Evolutionary conservation across 306 rosid genomes (phyloP), one percentile per base, ranked within the genome.

Genomic region (Dalbergia cochinchinensis): DNA sequence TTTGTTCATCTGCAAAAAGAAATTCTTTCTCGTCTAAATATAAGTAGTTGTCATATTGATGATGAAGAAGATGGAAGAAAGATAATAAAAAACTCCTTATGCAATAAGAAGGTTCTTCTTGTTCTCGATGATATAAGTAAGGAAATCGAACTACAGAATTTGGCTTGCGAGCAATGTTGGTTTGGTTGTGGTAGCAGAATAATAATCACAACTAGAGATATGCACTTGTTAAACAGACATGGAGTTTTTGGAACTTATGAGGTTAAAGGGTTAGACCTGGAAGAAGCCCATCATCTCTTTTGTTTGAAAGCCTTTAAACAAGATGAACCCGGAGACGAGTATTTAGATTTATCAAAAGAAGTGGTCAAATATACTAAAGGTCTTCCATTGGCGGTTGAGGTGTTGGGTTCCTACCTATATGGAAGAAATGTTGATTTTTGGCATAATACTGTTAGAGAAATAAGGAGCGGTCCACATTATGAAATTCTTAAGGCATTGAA

Each of bases 191-290:
- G 77, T 10, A 76, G 77, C n/a, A 59, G 66, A 69, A 55, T 82
- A 33, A 33, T 69, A 10, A 55, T 80, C 5, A 80, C 79, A 31
- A 37, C 74, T 11, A 76, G 80, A 51, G 64, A 76, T 64, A 16
- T 5, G 7, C 69, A 74, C 18, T 26, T 74, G 31, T 26, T 74
- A 0, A 6, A 3, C 0, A 3, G 42, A 60, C 15, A 11, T 19
- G 7, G 7, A 15, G 44, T 44, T 11, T 0, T 7, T 13, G 18
- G 37, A 42, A 59, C 11, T 4, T 73, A 59, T 42, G 5, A 59
- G 0, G 5, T 73, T 61, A 5, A 5, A 73, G 11, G 5, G 11
- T 41, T 73, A 35, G 3, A 8, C 3, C 0, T 2, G 4, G 31
- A 59, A 45, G 62, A 62, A 11, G 37, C 79, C 0, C 34, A 33